Evolutionary conservation across 306 rosid genomes (phyloP).

Genomic region (Elaeagnus macrophylla): DNA sequence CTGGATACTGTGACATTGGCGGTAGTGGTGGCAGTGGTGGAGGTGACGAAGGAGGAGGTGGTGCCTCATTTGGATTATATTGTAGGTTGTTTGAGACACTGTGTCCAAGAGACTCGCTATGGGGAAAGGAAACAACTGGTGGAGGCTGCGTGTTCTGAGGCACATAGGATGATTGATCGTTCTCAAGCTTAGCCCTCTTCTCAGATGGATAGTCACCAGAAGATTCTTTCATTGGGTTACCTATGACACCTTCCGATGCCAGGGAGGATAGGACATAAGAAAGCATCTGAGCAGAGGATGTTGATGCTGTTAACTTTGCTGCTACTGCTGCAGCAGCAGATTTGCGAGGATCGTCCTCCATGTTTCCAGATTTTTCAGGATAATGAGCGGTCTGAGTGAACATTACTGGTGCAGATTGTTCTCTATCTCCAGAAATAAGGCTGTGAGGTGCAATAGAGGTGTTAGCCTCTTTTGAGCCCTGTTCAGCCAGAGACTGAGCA

Average conservation of each 20-base stretch:
- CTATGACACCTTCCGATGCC: conserved; percentile 90
- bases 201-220: conserved; percentile 56
- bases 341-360: conserved; percentile 72
- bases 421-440: conserved; percentile 48
- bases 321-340: conserved; percentile 99
- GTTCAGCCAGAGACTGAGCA: conserved; percentile 40
- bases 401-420: conserved; percentile 77
- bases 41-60: conserved; percentile 81
- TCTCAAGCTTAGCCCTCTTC: conserved; percentile 69
- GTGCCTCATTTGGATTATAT: conserved; percentile 50
- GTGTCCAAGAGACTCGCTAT: conserved; percentile 44
- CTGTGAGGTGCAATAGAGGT: conserved; percentile 46
- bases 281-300: conserved; percentile 91
- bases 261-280: conserved; percentile 86
- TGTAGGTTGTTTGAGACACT: conserved; percentile 44
- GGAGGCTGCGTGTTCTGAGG: conserved; percentile 54
- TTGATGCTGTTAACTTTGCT: conserved; percentile 88
- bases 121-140: conserved; percentile 42
- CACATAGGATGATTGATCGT: conserved; percentile 46
- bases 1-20: conserved; percentile 59
- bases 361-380: conserved; percentile 45
- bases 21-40: conserved; percentile 88
- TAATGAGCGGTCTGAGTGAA: conserved; percentile 41
- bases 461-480: conserved; percentile 55
- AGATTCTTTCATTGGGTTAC: conserved; percentile 49